These are phyloP conservation scores for Euptelea pleiosperma DNA, from an alignment of 164 flowering plant species.

Conservation along the genomic window DNA sequence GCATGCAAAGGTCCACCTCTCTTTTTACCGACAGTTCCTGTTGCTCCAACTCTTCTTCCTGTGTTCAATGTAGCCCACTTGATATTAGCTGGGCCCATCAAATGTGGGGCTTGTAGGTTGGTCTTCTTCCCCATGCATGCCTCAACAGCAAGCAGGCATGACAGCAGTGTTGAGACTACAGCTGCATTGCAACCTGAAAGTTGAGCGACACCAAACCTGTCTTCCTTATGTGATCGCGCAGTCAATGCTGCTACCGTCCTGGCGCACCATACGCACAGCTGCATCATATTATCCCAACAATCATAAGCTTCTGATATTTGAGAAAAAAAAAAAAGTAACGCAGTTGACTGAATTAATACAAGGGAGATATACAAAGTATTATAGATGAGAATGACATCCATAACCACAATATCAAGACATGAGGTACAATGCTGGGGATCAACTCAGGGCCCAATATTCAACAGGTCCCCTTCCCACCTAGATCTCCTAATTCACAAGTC, in stretches of 20 bases:
- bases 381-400: no score
- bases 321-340: no score
- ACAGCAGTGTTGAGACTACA: constrained; percentile 64
- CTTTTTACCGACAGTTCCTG: constrained; percentile 34
- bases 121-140: constrained; percentile 87
- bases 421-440: no score
- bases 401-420: no score
- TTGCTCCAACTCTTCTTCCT: constrained; percentile 43
- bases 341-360: no score
- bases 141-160: constrained; percentile 81
- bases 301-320: constrained; percentile 5
- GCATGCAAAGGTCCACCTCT: constrained; percentile 47
- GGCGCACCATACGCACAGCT: constrained; percentile 85
- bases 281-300: constrained; percentile 20
- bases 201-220: constrained; percentile 87
- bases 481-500: no score
- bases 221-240: constrained; percentile 70
- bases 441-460: no score
- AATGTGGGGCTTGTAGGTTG: constrained; percentile 47
- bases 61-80: constrained; percentile 62
- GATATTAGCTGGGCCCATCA: constrained; percentile 64
- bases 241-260: constrained; percentile 62
- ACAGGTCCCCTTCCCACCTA: no score
- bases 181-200: constrained; percentile 80
- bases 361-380: no score